phyloP scores from a whole-genome alignment of 2,329 filamentous ascomycete genomes.

The Cercospora nicotianae region DNA sequence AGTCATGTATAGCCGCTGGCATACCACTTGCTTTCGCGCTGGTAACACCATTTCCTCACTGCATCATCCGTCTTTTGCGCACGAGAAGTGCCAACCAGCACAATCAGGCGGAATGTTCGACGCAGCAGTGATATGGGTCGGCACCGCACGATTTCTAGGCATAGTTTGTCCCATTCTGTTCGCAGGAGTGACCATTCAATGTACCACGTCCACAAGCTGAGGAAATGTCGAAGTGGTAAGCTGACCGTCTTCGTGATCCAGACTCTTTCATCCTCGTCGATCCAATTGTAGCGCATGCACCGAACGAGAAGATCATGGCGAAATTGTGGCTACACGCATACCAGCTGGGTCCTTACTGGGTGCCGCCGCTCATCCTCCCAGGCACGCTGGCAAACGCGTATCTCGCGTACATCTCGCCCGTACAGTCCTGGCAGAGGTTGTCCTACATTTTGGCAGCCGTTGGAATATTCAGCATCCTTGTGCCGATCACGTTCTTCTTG shows the following conservation, averaged over 20 bases:
- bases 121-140: neutral
- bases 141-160: slow-evolving; percentile 25
- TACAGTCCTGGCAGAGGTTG: neutral
- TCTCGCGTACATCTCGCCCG: slow-evolving; percentile 27
- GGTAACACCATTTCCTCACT: neutral
- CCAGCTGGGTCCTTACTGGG: slow-evolving; percentile 40
- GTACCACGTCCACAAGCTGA: slow-evolving; percentile 16
- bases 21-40: neutral
- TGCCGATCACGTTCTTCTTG: slow-evolving; percentile 42
- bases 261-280: slow-evolving; percentile 42
- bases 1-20: neutral
- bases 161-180: slow-evolving; percentile 31
- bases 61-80: neutral
- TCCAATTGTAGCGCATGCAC: slow-evolving; percentile 39
- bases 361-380: slow-evolving; percentile 41
- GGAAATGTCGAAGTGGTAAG: neutral
- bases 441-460: slow-evolving; percentile 33
- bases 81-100: neutral
- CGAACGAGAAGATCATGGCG: slow-evolving; percentile 38
- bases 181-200: slow-evolving; percentile 29
- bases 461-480: slow-evolving; percentile 36
- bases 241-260: slow-evolving; percentile 12
- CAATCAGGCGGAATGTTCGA: neutral
- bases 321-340: slow-evolving; percentile 45
- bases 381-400: slow-evolving; percentile 38